Evolutionary conservation across 1,139 yeast species (phyloP).

Genomic region (Debaryomyces robertsiae): DNA sequence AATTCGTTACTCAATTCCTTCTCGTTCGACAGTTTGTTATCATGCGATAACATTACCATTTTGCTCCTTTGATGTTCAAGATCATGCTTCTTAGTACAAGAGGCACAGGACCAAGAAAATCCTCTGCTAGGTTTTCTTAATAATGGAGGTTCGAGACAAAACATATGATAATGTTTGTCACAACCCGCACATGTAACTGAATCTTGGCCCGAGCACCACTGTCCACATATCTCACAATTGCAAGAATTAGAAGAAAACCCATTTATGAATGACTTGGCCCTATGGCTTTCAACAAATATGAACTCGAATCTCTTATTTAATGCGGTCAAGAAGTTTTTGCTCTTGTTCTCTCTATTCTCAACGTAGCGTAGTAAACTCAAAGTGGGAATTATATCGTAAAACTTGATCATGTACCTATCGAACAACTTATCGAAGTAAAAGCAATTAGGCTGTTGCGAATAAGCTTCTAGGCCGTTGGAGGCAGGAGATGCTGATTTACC

Average conservation of each 20-base stretch:
- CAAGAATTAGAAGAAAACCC: constrained; percentile 57
- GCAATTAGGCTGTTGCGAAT: constrained; percentile 59
- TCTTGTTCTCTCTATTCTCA: constrained; percentile 56
- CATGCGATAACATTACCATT: constrained; percentile 46
- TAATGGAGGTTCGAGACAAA: constrained; percentile 86
- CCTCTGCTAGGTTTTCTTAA: constrained; percentile 82
- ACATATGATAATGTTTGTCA: constrained; percentile 68
- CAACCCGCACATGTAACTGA: constrained; percentile 87
- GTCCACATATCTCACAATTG: constrained; percentile 72
- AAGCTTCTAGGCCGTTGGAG: constrained; percentile 44
- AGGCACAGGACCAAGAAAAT: constrained; percentile 91
- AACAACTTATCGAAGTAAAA: constrained; percentile 87
- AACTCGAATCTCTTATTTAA: constrained; percentile 69
- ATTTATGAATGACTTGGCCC: constrained; percentile 63
- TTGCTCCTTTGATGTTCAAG: constrained; percentile 31
- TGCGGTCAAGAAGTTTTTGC: constrained; percentile 58
- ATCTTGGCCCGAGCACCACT: constrained; percentile 80
- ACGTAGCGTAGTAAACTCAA: constrained; percentile 52
- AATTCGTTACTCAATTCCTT: constrained; percentile 31
- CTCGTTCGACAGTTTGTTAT: constrained; percentile 46
- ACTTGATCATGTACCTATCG: constrained; percentile 83
- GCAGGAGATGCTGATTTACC: constrained; percentile 24
- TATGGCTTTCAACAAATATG: constrained; percentile 74
- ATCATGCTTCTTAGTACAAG: constrained; percentile 57
- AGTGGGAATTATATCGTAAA: constrained; percentile 66